Evolutionary conservation across 331 rosid genomes (phyloP), one percentile per base, ranked within the genome.

Genomic region (Stylosanthes scabra): DNA sequence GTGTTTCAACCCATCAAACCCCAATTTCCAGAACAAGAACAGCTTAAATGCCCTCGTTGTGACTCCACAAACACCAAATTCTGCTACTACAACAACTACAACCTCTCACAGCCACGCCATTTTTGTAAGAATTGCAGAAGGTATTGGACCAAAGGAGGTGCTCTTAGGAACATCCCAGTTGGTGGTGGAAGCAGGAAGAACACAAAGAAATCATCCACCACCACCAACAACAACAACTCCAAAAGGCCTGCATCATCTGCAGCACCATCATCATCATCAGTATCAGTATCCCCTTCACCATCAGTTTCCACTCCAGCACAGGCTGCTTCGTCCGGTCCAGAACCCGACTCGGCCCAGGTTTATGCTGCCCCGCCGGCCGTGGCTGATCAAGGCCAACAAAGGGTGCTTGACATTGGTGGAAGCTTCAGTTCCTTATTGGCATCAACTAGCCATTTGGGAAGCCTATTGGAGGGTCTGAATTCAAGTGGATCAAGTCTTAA

Each of bases 61-160:
- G 98, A 90, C 2, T 93, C 98, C 34, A 4, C 80, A 10, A 90
- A 93, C 93, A 93, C 98, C 68, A 93, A 93, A 72, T 90, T 93
- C 81, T 93, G 98, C 81, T 93, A 93, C 89, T 93, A 87, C 93
- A 93, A 93, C 84, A 93, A 93, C 86, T 93, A 93, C 83, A 93
- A 93, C 57, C 98, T 93, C 72, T 90, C 97, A 1, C 98, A 93
- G 97, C 98, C 98, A 0, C 98, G 98, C 64, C 91, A 93, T 75
- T 93, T 90, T 16, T 93, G 98, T 85, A 93, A 93, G 88, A 93
- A 86, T 61, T 93, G 98, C 78, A 78, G 83, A 74, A 75, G 98
- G 79, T 93, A 93, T 79, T 93, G 98, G 98, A 93, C 98, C 77
- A 93, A 90, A 81, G 98, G 98, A 10, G 98, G 98, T 10, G 73